These are phyloP conservation scores for Naganishia albida DNA, from an alignment of 1,284 basidiomycete species.

Conservation along the genomic window DNA sequence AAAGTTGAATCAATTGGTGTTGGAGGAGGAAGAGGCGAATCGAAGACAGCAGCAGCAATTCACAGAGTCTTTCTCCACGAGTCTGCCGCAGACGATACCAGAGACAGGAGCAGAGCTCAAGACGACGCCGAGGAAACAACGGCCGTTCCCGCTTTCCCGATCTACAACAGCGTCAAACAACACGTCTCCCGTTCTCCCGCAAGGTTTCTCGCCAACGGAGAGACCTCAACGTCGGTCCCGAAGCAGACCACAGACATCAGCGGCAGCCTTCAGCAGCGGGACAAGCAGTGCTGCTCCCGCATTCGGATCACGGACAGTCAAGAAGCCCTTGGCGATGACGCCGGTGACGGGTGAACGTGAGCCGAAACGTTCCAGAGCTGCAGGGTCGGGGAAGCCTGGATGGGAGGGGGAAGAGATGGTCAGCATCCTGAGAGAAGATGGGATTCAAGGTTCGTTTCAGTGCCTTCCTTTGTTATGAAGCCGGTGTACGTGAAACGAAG, in stretches of 20 bases:
- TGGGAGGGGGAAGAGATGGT: slow-evolving; percentile 53
- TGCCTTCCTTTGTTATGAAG: too few relatives aligned
- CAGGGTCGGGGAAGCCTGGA: slow-evolving; percentile 39
- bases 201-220: neutral
- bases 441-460: slow-evolving; percentile 48
- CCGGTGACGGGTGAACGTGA: neutral
- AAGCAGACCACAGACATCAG: slow-evolving; percentile 24
- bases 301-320: slow-evolving; percentile 7
- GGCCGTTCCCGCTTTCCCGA: slow-evolving; percentile 8
- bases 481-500: slow-evolving; percentile 19
- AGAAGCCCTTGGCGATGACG: neutral
- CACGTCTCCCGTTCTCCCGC: slow-evolving; percentile 1
- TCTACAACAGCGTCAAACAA: slow-evolving; percentile 11
- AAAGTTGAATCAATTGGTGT: slow-evolving; percentile 15
- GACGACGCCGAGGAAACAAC: neutral
- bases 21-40: slow-evolving; percentile 24
- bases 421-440: slow-evolving; percentile 43
- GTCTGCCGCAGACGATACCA: slow-evolving; percentile 2
- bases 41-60: slow-evolving; percentile 7
- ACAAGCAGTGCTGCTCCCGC: neutral
- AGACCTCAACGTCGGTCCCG: slow-evolving; percentile 5
- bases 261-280: slow-evolving; percentile 8
- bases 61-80: neutral
- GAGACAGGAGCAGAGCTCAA: neutral
- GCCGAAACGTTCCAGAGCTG: slow-evolving; percentile 2